Conservation (phyloP, 2,329 filamentous ascomycete species). For the Monosporascus cannonballus region DNA sequence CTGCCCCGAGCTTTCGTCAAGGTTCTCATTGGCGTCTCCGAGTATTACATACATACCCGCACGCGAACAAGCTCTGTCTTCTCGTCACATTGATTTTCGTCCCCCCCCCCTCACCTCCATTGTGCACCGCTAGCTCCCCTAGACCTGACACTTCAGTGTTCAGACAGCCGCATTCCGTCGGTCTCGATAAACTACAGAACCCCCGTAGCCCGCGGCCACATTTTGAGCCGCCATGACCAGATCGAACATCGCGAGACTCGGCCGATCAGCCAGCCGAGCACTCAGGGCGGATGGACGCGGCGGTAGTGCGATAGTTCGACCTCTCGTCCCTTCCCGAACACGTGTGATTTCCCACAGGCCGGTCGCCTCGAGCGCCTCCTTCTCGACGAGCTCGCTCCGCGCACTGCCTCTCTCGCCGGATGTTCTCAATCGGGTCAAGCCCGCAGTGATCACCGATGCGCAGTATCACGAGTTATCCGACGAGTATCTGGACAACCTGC, state of each 20-base stretch:
- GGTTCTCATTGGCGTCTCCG: too few relatives aligned
- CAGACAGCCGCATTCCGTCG: too few relatives aligned
- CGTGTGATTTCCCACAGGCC: conserved; percentile 5
- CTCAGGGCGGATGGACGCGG: conserved; percentile 12
- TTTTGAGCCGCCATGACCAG: conserved; percentile 22
- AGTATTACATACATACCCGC: too few relatives aligned
- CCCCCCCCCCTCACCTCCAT: too few relatives aligned
- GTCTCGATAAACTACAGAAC: too few relatives aligned
- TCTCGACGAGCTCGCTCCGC: conserved; percentile 31
- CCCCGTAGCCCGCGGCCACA: too few relatives aligned
- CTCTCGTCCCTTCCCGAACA: conserved; percentile 13
- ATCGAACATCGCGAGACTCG: conserved; percentile 28
- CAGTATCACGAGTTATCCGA: conserved; percentile 78
- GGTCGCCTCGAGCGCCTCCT: conserved; percentile 5
- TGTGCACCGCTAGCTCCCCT: too few relatives aligned
- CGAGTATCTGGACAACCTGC: conserved; percentile 57
- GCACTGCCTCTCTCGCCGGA: conserved; percentile 33
- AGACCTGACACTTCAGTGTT: too few relatives aligned
- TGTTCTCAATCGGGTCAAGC: conserved; percentile 22
- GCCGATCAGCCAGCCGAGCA: conserved; percentile 30
- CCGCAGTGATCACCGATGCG: conserved; percentile 60
- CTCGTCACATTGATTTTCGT: too few relatives aligned
- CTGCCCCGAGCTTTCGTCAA: too few relatives aligned
- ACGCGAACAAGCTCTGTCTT: too few relatives aligned
- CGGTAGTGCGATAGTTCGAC: conserved; percentile 9